Percentiles rank a stretch among this genome's conserved stretches.
Evolutionary conservation across 192 early-diverging fungal genomes (phyloP).

Genomic region (Powellomyces hirtus): DNA sequence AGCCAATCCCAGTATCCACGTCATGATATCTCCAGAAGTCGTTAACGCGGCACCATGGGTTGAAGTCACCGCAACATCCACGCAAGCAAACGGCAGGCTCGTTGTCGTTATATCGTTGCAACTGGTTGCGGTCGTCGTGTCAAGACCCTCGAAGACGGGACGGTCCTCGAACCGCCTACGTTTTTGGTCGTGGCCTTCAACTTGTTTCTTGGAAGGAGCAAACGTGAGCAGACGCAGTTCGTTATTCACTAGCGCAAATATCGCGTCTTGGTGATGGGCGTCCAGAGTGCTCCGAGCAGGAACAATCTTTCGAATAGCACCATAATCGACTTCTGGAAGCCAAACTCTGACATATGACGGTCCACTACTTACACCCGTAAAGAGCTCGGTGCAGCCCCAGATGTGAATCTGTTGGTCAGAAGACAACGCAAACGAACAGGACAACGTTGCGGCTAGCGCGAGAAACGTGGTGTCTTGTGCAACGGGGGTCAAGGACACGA

Average conservation of each 20-base stretch:
- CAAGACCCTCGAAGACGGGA: not conserved
- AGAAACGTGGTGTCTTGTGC: not conserved
- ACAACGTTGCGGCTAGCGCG: conserved; percentile 14
- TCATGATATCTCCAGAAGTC: not conserved
- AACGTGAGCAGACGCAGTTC: not conserved
- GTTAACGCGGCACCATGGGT: not conserved
- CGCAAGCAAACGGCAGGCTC: not conserved
- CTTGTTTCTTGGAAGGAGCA: not conserved
- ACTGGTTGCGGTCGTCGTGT: not conserved
- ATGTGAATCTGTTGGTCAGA: not conserved
- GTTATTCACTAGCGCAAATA: not conserved
- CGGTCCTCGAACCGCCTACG: not conserved
- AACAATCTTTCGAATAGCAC: not conserved
- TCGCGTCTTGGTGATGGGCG: not conserved
- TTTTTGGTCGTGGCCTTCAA: not conserved
- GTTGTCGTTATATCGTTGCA: too few relatives aligned
- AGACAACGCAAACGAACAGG: conserved; percentile 15
- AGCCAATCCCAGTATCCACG: not conserved
- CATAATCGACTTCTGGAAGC: not conserved
- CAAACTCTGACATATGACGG: not conserved
- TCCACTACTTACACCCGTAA: not conserved
- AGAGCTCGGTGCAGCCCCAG: conserved; percentile 7
- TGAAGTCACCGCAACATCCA: conserved; percentile 12
- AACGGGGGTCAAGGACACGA: not conserved
- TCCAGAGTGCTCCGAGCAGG: not conserved